Conservation (phyloP, 176 grass and related monocot species). For the Otatea glauca region DNA sequence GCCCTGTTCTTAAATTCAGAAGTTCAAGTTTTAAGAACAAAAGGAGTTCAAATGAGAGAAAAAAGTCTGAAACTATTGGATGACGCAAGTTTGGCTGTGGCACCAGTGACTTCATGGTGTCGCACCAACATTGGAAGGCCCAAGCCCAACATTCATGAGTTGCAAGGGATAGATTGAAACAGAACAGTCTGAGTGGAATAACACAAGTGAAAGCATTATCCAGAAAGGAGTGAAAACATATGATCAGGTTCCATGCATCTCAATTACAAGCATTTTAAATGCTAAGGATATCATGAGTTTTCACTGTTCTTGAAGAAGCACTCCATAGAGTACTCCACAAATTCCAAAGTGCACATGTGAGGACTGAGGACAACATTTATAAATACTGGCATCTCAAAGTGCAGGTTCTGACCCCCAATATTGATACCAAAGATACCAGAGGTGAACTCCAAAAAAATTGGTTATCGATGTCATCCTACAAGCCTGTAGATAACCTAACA, state of each 20-base stretch:
- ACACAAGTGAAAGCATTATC: background rate
- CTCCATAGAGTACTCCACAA: background rate
- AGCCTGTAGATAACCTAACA: background rate
- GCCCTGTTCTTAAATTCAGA: background rate
- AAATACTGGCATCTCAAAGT: background rate
- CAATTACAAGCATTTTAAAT: background rate
- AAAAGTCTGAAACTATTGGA: background rate
- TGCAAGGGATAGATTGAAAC: background rate
- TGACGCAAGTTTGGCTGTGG: background rate
- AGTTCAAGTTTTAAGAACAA: constrained; percentile 1
- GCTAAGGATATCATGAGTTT: background rate
- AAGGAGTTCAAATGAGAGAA: background rate
- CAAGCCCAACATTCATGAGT: background rate
- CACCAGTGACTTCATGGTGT: background rate
- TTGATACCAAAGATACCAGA: background rate
- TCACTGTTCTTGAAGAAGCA: background rate
- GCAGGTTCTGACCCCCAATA: background rate
- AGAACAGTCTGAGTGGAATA: background rate
- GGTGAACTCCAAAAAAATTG: background rate
- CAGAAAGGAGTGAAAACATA: background rate
- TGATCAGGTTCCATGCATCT: background rate
- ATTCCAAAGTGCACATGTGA: background rate
- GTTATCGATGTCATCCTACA: background rate
- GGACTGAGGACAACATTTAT: background rate
- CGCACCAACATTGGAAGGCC: background rate